Evolutionary conservation across 2,329 filamentous ascomycete species (phyloP).

Genomic region (Rachicladosporium sp.): DNA sequence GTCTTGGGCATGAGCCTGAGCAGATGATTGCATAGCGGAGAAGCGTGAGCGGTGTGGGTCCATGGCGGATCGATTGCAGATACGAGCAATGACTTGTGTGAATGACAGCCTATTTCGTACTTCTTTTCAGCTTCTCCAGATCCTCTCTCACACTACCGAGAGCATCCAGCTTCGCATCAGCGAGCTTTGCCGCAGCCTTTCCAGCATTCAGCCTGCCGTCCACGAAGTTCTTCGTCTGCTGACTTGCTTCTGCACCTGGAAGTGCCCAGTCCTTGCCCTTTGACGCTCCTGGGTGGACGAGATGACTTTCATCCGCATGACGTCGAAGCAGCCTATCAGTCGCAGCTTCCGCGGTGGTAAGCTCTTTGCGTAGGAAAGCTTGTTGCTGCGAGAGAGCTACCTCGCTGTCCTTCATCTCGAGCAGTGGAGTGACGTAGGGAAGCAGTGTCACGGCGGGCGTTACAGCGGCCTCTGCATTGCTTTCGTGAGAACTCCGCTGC

Average conservation of each 20-base stretch:
- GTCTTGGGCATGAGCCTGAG: too few species aligned
- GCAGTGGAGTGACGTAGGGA: constrained; percentile 14
- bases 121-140: too few species aligned
- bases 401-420: constrained; percentile 11
- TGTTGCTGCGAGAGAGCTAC: constrained; percentile 16
- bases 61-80: too few species aligned
- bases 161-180: constrained; percentile 6
- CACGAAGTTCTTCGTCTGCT: constrained; percentile 8
- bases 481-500: constrained; percentile 2
- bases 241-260: constrained; percentile 12
- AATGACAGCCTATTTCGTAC: too few species aligned
- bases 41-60: too few species aligned
- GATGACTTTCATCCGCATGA: constrained; percentile 23
- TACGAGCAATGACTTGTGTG: too few species aligned
- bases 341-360: constrained; percentile 13
- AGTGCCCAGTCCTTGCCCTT: constrained; percentile 15
- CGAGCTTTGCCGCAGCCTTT: constrained; percentile 7
- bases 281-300: constrained; percentile 18
- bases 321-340: constrained; percentile 16
- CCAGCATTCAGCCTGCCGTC: constrained; percentile 11
- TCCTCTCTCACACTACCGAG: too few species aligned
- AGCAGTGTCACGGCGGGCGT: constrained; percentile 10
- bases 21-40: too few species aligned
- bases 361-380: constrained; percentile 16
- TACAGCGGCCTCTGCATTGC: constrained; percentile 6